These are phyloP conservation scores for Pecoramyces ruminantium DNA, from an alignment of 192 early-diverging fungal species.

Conservation along the genomic window DNA sequence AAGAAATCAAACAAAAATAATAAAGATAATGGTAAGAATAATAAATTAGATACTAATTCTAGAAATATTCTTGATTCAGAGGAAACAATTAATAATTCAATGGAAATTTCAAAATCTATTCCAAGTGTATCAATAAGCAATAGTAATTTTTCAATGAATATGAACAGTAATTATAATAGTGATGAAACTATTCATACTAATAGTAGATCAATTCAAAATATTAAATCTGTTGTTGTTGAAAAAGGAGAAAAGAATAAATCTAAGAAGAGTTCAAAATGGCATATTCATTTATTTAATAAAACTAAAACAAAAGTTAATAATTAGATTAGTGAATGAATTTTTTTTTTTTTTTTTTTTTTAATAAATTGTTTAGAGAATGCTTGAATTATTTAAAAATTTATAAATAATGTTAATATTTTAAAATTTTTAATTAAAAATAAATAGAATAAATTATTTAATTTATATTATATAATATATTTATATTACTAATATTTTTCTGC, in stretches of 20 bases:
- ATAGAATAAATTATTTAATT: too few species aligned
- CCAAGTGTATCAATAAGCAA: neutral
- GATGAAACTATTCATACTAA: neutral
- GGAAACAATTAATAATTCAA: neutral
- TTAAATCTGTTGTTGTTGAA: neutral
- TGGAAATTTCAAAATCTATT: neutral
- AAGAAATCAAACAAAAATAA: neutral
- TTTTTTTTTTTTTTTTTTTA: too few species aligned
- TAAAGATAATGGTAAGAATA: neutral
- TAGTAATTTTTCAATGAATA: neutral
- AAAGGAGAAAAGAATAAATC: neutral
- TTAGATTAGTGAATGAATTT: too few species aligned
- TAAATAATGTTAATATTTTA: too few species aligned
- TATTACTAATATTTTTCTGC: too few species aligned
- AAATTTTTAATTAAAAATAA: too few species aligned
- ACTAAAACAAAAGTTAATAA: too few species aligned
- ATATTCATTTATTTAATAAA: neutral
- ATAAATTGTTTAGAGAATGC: too few species aligned
- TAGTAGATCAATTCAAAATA: neutral
- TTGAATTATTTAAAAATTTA: too few species aligned
- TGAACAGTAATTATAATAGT: neutral
- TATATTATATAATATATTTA: too few species aligned
- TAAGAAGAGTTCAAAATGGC: neutral
- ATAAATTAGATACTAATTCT: neutral
- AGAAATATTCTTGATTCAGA: neutral